Conservation (phyloP, 176 grass and related monocot genomes). For the Musa beccarii region DNA sequence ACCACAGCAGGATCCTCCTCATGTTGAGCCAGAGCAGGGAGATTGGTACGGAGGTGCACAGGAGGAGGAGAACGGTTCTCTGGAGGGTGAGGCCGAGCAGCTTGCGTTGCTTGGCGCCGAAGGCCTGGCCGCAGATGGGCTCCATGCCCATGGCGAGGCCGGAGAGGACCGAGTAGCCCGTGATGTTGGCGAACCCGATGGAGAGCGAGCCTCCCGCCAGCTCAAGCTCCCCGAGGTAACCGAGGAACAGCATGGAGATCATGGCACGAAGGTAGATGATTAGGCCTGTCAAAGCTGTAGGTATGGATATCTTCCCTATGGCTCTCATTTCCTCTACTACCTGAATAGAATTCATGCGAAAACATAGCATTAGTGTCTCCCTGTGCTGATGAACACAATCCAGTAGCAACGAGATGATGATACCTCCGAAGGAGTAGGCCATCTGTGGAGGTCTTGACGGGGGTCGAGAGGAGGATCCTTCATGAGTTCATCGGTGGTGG, state of each 20-base stretch:
- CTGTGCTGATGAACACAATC: too few relatives aligned
- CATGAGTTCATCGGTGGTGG: constrained; percentile 16
- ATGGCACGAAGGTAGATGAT: constrained; percentile 83
- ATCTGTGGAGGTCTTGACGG: constrained; percentile 10
- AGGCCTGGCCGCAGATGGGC: constrained; percentile 96
- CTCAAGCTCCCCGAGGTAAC: constrained; percentile 57
- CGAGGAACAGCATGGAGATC: constrained; percentile 95
- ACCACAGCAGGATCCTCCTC: constrained; percentile 28
- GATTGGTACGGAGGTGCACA: constrained; percentile 52
- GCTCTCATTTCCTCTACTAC: constrained; percentile 59
- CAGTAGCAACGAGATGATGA: too few relatives aligned
- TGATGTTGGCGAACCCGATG: constrained; percentile 94
- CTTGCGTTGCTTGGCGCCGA: constrained; percentile 54
- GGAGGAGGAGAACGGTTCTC: constrained; percentile 78
- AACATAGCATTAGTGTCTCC: not conserved
- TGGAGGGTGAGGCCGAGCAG: constrained; percentile 75
- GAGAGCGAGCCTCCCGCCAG: constrained; percentile 78
- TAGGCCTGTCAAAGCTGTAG: constrained; percentile 61
- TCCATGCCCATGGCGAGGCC: constrained; percentile 96
- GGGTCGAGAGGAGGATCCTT: not conserved
- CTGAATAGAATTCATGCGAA: constrained; percentile 28
- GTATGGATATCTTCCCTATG: constrained; percentile 71
- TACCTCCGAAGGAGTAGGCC: constrained; percentile 21
- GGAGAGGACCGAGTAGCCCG: constrained; percentile 80
- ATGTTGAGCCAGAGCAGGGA: constrained; percentile 52